Evolutionary conservation across 208 protist species (phyloP).

Genomic region (Leishmania gerbilli): DNA sequence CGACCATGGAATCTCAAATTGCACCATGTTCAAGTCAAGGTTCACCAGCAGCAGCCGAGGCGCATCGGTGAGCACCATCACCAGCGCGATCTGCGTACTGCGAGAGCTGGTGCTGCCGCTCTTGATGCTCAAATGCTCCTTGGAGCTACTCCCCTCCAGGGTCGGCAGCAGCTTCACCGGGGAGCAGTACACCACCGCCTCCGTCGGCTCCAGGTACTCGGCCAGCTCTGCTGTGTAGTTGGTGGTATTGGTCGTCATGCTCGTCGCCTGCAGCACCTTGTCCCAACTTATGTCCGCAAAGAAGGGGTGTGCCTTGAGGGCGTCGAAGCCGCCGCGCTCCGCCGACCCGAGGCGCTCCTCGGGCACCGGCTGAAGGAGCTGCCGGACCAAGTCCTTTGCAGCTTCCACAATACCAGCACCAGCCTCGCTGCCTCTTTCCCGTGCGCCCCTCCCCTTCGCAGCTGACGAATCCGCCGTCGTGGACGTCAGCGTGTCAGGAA

Average conservation of each 20-base stretch:
- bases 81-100: slow-evolving; percentile 6
- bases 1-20: slow-evolving; percentile 41
- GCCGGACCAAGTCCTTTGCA: slow-evolving; percentile 76
- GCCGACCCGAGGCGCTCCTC: slow-evolving; percentile 70
- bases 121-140: neutral
- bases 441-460: neutral
- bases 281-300: slow-evolving; percentile 80
- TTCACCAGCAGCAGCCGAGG: slow-evolving; percentile 73
- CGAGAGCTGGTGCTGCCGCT: neutral
- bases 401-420: slow-evolving; percentile 38
- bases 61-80: slow-evolving; percentile 70
- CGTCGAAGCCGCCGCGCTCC: slow-evolving; percentile 67
- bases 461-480: slow-evolving; percentile 12
- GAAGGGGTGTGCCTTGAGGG: slow-evolving; percentile 86
- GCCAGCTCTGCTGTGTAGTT: slow-evolving; percentile 47
- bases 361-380: slow-evolving; percentile 73
- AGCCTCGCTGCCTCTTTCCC: neutral
- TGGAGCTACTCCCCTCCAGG: slow-evolving; percentile 1
- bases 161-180: slow-evolving; percentile 30
- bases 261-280: slow-evolving; percentile 41
- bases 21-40: slow-evolving; percentile 19
- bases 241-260: slow-evolving; percentile 44
- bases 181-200: slow-evolving; percentile 63
- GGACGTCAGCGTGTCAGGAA: slow-evolving; percentile 29
- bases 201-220: slow-evolving; percentile 40